Percentiles rank a stretch among this genome's conserved stretches.
These are phyloP conservation scores for Solanum stenotomum DNA, from an alignment of 257 asterid genomes.

Conservation along the genomic window DNA sequence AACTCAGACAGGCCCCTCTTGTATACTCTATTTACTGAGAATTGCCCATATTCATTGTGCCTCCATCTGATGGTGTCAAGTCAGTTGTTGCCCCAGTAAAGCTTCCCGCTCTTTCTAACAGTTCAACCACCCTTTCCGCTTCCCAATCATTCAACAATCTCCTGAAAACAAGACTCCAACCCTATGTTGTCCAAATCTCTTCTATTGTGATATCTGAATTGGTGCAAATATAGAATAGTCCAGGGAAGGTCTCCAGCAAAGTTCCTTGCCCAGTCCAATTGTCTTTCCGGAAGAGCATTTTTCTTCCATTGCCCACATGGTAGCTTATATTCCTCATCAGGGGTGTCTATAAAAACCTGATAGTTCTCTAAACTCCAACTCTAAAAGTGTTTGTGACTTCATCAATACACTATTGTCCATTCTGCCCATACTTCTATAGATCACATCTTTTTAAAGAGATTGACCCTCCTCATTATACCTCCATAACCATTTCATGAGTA, in stretches of 20 bases:
- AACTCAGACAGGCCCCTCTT: not conserved
- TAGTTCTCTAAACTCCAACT: not conserved
- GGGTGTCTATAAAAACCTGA: not conserved
- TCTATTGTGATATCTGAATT: not conserved
- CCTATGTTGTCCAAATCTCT: not conserved
- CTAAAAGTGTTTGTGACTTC: not conserved
- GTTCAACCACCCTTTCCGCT: not conserved
- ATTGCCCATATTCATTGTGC: not conserved
- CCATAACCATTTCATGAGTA: not conserved
- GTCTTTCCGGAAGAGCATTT: not conserved
- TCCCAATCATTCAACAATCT: not conserved
- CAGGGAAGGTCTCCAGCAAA: not conserved
- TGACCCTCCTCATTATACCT: not conserved
- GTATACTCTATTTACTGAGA: not conserved
- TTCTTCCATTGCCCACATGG: not conserved
- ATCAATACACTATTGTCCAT: not conserved
- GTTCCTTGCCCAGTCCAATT: not conserved
- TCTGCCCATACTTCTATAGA: not conserved
- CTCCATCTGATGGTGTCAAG: not conserved
- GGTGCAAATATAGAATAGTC: not conserved
- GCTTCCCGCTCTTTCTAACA: not conserved
- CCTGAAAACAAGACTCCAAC: not conserved
- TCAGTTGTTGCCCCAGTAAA: not conserved
- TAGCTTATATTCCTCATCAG: not conserved
- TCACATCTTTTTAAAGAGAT: not conserved